A percentile compares a stretch with the other conserved stretches of the same genome.
Evolutionary conservation across 495 filamentous ascomycete genomes (phyloP).

Genomic region (Rhizodiscina lignyota): DNA sequence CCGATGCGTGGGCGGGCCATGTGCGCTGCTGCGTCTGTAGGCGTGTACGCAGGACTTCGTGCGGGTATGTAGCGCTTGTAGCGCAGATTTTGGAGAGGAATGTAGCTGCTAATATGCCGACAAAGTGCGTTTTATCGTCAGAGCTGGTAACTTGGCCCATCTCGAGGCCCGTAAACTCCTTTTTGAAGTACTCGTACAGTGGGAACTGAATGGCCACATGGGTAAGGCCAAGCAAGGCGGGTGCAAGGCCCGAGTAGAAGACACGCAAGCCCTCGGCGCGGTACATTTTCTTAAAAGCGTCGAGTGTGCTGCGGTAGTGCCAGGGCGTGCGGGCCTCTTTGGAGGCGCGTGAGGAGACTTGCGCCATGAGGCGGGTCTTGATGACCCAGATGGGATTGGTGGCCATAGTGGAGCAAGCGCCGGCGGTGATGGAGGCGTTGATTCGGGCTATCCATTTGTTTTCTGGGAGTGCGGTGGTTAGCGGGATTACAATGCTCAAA

Average conservation of each 20-base stretch:
- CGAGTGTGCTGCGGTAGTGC: conserved; percentile 74
- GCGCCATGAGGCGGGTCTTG: conserved; percentile 95
- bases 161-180: conserved; percentile 69
- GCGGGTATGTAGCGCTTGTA: conserved; percentile 89
- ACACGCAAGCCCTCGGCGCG: conserved; percentile 66
- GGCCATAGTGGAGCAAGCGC: conserved; percentile 77
- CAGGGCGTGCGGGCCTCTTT: conserved; percentile 55
- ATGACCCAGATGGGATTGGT: conserved; percentile 99
- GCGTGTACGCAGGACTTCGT: conserved; percentile 84
- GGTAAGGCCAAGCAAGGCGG: conserved; percentile 77
- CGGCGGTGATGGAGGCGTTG: conserved; percentile 73
- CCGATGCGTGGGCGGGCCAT: conserved; percentile 31
- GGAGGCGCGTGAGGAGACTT: conserved; percentile 32
- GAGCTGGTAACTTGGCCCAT: conserved; percentile 48
- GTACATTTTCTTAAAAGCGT: conserved; percentile 94
- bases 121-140: conserved; percentile 42
- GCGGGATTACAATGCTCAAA: background rate
- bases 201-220: conserved; percentile 98
- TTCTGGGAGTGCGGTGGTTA: conserved; percentile 24
- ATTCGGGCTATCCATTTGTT: conserved; percentile 46
- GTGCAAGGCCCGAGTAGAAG: conserved; percentile 91
- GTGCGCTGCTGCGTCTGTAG: conserved; percentile 72
- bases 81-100: conserved; percentile 89
- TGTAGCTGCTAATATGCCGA: conserved; percentile 72
- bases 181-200: conserved; percentile 85